These are phyloP conservation scores for Suillus occidentalis DNA, from an alignment of 768 basidiomycete species.

Conservation along the genomic window DNA sequence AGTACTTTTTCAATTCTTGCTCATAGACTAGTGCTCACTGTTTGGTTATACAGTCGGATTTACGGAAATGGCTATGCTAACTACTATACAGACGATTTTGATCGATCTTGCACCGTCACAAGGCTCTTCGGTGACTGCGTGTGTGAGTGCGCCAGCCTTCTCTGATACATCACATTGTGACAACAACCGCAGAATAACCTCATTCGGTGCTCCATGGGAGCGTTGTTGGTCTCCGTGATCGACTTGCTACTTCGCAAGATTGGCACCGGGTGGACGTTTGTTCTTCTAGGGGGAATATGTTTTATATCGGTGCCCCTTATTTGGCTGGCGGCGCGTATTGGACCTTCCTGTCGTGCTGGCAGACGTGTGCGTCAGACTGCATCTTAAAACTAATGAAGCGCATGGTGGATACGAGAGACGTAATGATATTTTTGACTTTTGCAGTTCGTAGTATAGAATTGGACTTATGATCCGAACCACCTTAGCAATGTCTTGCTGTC, in stretches of 20 bases:
- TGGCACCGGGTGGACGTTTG: conserved; percentile 63
- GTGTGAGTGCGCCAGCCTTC: conserved; percentile 41
- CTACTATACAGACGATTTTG: conserved; percentile 54
- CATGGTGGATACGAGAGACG: not conserved
- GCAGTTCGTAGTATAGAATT: not conserved
- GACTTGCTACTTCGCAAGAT: conserved; percentile 56
- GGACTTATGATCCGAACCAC: not conserved
- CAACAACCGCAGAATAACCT: conserved; percentile 56
- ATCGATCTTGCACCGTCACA: conserved; percentile 59
- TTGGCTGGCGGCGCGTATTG: conserved; percentile 48
- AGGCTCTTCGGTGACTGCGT: conserved; percentile 63
- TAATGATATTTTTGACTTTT: not conserved
- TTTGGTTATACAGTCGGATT: conserved; percentile 44
- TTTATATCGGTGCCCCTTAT: conserved; percentile 42
- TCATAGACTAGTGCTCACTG: not conserved
- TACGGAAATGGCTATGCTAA: conserved; percentile 46
- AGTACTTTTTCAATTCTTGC: conserved; percentile 14
- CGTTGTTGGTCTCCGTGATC: conserved; percentile 57
- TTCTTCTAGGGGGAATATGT: conserved; percentile 52
- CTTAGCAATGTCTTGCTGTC: not conserved
- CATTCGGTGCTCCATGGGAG: conserved; percentile 58
- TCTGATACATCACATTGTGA: not conserved
- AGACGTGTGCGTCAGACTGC: conserved; percentile 9
- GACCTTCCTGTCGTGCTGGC: conserved; percentile 51
- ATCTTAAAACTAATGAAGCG: not conserved